Evolutionary conservation across 2,329 filamentous ascomycete species (phyloP).

Genomic region (Pseudocercospora macadamiae): DNA sequence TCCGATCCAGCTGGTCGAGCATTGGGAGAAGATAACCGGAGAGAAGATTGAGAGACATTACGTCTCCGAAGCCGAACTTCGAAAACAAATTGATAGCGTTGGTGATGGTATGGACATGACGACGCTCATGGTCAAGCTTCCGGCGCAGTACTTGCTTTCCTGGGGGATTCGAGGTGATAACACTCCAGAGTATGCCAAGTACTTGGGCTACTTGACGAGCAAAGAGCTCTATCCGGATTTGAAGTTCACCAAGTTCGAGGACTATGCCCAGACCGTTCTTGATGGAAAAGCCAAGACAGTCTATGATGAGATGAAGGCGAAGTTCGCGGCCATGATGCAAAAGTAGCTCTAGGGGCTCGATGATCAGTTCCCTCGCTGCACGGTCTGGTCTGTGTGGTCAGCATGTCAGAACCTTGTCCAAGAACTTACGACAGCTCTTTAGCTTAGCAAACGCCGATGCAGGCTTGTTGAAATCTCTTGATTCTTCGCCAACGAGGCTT

Average conservation of each 20-base stretch:
- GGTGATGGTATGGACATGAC: slow-evolving; percentile 26
- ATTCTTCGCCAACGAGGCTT: neutral
- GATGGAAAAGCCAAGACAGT: slow-evolving; percentile 39
- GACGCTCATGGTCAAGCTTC: slow-evolving; percentile 25
- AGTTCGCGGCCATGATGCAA: slow-evolving; percentile 53
- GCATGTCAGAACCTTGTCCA: slow-evolving; percentile 3
- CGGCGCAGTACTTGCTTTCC: slow-evolving; percentile 51
- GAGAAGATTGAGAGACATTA: slow-evolving; percentile 46
- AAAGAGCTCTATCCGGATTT: slow-evolving; percentile 60
- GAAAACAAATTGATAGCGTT: slow-evolving; percentile 36
- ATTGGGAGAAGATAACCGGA: slow-evolving; percentile 53
- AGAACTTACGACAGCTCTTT: neutral
- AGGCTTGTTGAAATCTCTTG: neutral
- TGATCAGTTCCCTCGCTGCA: too few species aligned
- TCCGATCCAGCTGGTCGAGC: slow-evolving; percentile 51
- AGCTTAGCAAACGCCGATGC: neutral
- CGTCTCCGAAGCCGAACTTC: slow-evolving; percentile 41
- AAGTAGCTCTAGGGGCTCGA: too few species aligned
- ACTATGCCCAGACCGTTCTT: slow-evolving; percentile 47
- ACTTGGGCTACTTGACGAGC: slow-evolving; percentile 53
- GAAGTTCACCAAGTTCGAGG: slow-evolving; percentile 43
- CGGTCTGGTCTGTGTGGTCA: neutral
- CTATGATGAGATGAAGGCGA: slow-evolving; percentile 41
- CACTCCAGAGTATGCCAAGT: slow-evolving; percentile 55
- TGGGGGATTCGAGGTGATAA: slow-evolving; percentile 58